Conservation (phyloP, 2,329 filamentous ascomycete species). For the Trichophyton benhamiae region DNA sequence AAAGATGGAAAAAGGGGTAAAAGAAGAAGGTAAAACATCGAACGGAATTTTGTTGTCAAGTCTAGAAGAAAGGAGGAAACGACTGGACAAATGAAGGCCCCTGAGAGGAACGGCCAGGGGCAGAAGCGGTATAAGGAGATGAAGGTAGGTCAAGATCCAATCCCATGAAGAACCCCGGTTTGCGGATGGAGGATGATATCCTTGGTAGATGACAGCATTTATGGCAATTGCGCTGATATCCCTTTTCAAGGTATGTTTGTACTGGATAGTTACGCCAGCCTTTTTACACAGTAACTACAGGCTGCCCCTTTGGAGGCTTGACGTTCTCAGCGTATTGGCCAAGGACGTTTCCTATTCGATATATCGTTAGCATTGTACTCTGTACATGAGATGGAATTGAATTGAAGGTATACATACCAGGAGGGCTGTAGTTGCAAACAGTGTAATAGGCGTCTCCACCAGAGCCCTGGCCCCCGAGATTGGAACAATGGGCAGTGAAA, state of each 20-base stretch:
- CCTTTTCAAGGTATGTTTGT: no score
- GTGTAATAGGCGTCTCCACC: constrained; percentile 52
- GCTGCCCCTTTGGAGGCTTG: constrained; percentile 27
- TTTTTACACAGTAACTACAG: constrained; percentile 23
- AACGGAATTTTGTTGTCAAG: neutral
- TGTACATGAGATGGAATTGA: neutral
- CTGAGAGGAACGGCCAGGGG: neutral
- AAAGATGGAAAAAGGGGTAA: constrained; percentile 8
- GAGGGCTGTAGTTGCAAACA: constrained; percentile 74
- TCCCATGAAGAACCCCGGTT: neutral
- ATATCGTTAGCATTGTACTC: constrained; percentile 7
- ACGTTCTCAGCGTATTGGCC: constrained; percentile 45
- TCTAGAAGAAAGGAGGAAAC: neutral
- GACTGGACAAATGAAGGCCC: neutral
- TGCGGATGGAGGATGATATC: neutral
- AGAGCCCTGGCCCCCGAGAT: constrained; percentile 22
- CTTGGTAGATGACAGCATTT: neutral
- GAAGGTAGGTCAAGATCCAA: no score
- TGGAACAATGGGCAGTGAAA: constrained; percentile 37
- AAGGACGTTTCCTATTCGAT: constrained; percentile 40
- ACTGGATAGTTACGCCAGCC: no score
- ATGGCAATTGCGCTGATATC: no score
- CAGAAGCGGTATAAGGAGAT: neutral
- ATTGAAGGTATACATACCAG: constrained; percentile 43
- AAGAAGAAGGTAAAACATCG: constrained; percentile 17